Evolutionary conservation across 2,329 filamentous ascomycete species (phyloP).

Genomic region (Alternaria triticina): DNA sequence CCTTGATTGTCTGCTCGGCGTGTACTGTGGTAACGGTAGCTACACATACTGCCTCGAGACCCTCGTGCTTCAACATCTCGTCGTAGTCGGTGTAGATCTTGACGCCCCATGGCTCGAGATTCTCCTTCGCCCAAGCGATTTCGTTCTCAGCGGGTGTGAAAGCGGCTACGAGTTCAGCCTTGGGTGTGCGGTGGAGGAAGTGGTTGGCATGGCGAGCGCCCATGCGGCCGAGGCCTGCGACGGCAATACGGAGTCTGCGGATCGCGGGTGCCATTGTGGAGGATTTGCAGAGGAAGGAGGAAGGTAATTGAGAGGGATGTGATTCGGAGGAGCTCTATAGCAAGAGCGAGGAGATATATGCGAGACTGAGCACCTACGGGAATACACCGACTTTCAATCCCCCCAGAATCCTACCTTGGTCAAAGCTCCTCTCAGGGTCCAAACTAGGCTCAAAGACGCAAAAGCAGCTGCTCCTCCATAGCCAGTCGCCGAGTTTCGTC

Average conservation of each 20-base stretch:
- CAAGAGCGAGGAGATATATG: neutral
- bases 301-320: no score
- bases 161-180: conserved; percentile 56
- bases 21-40: conserved; percentile 63
- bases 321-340: neutral
- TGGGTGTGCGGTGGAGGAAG: conserved; percentile 55
- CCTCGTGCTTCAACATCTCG: conserved; percentile 63
- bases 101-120: conserved; percentile 60
- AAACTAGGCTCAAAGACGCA: conserved; percentile 1
- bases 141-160: conserved; percentile 54
- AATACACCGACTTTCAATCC: conserved; percentile 1
- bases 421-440: conserved; percentile 10
- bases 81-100: conserved; percentile 62
- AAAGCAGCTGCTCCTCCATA: neutral
- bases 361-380: neutral
- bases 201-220: conserved; percentile 57
- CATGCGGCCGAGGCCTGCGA: conserved; percentile 59
- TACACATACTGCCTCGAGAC: conserved; percentile 62
- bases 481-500: neutral
- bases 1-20: conserved; percentile 63
- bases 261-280: conserved; percentile 40
- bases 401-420: neutral
- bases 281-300: neutral
- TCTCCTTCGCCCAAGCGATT: conserved; percentile 56
- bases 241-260: conserved; percentile 53